Evolutionary conservation across 371 early-diverging fungal species (phyloP).

Genomic region (Phascolomyces articulosus): DNA sequence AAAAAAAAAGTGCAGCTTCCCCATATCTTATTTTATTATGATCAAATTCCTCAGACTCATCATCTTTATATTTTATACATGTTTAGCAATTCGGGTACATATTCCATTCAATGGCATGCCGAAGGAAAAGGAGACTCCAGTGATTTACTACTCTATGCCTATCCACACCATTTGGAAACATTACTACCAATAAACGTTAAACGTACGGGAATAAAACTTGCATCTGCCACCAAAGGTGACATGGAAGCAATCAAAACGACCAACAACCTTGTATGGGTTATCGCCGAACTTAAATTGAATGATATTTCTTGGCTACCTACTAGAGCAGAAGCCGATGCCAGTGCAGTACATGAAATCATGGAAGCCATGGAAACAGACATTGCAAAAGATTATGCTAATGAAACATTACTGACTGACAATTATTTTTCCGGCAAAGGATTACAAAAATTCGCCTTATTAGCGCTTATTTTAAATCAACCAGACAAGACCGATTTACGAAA

Average conservation of each 20-base stretch:
- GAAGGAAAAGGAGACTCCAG: slow-evolving; percentile 27
- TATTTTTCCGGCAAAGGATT: slow-evolving; percentile 80
- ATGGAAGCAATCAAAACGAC: slow-evolving; percentile 57
- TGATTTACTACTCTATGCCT: slow-evolving; percentile 46
- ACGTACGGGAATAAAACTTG: slow-evolving; percentile 25
- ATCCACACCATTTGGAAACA: slow-evolving; percentile 58
- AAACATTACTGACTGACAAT: slow-evolving; percentile 51
- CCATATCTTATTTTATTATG: too few relatives aligned
- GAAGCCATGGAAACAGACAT: slow-evolving; percentile 43
- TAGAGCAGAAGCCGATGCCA: slow-evolving; percentile 33
- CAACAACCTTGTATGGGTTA: slow-evolving; percentile 61
- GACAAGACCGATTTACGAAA: slow-evolving; percentile 53
- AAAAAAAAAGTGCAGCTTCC: too few relatives aligned
- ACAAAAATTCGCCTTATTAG: slow-evolving; percentile 68
- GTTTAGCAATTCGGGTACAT: slow-evolving; percentile 24
- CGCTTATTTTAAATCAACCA: slow-evolving; percentile 52
- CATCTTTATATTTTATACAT: neutral
- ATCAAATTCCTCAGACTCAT: too few relatives aligned
- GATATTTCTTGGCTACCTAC: slow-evolving; percentile 43
- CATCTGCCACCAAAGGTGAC: slow-evolving; percentile 66
- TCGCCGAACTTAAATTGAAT: slow-evolving; percentile 48
- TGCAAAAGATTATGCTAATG: slow-evolving; percentile 37
- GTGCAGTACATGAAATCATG: slow-evolving; percentile 41
- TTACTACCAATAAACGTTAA: slow-evolving; percentile 25
- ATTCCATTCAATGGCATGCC: slow-evolving; percentile 52